Evolutionary conservation across 495 filamentous ascomycete genomes (phyloP), one percentile per base, ranked within the genome.

Genomic region (Aspergillus incahuasiensis): DNA sequence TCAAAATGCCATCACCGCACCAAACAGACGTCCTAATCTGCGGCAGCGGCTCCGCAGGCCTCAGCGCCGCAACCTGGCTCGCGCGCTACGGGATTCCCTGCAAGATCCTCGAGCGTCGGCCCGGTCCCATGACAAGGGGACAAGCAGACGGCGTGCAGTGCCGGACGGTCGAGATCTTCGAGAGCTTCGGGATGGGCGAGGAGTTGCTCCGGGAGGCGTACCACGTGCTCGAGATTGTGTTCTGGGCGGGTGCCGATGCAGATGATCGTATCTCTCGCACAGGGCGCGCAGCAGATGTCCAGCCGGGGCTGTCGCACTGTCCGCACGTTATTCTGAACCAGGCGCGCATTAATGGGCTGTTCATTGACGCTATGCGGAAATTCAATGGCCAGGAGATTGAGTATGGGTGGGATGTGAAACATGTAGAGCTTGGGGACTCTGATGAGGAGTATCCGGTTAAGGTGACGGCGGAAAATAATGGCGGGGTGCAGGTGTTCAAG

Each of bases 81-180:
- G 73, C 86, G 13, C 77, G 77, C 7, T 81, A 77, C 62, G 78
- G 79, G 35, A 73, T 89, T 56, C 70, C 67, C 44, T 86, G 78
- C 72, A 82, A 76, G 57, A 79, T 91, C 54, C 68, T 90, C 9
- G 87, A 91, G 58, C 74, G 76, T 0, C 80, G 83, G 4, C 59
- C 67, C 7, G 86, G 83, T 0, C 83, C 82, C 1, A 75, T 91
- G 54, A 59, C 75, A 47, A 76, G 80, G 34, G 89, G 89, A n/a
- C 87, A 92, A 63, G 89, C 89, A 1, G 89, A 92, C 49, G 89
- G 89, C 0, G 79, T 91, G 11, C 89, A 94, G 68, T 85, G 83
- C 55, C 86, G 89, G 1, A 89, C 88, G 1, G 81, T 91, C 9
- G 89, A 94, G 64, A 84, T 95, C 41, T 86, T 91, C 48, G 87